phyloP scores from a whole-genome alignment of 83 land plant species.

The Larix sibirica region DNA sequence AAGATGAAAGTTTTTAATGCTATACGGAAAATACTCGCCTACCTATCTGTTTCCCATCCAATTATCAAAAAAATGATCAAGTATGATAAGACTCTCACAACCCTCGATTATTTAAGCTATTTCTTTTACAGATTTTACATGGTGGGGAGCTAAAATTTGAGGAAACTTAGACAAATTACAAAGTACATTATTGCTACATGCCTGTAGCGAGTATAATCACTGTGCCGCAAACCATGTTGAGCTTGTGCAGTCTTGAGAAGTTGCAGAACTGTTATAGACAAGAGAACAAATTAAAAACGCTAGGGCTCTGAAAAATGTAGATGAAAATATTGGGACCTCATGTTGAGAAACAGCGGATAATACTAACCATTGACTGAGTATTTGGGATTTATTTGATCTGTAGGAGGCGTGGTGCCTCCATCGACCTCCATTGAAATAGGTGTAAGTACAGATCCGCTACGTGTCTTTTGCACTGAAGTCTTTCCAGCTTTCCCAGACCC shows the following conservation, averaged over 20 bases:
- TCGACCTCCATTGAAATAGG: slow-evolving; percentile 54
- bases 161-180: not conserved
- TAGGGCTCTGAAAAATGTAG: not conserved
- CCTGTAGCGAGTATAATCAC: slow-evolving; percentile 80
- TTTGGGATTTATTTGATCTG: slow-evolving; percentile 31
- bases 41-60: not conserved
- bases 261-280: slow-evolving; percentile 56
- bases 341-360: not conserved
- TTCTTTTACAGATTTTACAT: not conserved
- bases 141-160: not conserved
- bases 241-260: slow-evolving; percentile 78
- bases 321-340: not conserved
- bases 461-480: not conserved
- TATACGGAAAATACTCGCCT: no score
- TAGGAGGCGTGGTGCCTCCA: slow-evolving; percentile 11
- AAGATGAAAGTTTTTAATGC: no score
- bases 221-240: slow-evolving; percentile 82
- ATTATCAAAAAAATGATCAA: not conserved
- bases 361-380: slow-evolving; percentile 65
- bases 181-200: slow-evolving; percentile 13
- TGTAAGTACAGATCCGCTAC: not conserved
- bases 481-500: slow-evolving; percentile 10
- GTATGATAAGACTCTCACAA: not conserved
- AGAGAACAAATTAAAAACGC: not conserved
- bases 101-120: not conserved